phyloP scores from a whole-genome alignment of 2,329 filamentous ascomycete genomes.

The Cladosporium sphaerospermum region DNA sequence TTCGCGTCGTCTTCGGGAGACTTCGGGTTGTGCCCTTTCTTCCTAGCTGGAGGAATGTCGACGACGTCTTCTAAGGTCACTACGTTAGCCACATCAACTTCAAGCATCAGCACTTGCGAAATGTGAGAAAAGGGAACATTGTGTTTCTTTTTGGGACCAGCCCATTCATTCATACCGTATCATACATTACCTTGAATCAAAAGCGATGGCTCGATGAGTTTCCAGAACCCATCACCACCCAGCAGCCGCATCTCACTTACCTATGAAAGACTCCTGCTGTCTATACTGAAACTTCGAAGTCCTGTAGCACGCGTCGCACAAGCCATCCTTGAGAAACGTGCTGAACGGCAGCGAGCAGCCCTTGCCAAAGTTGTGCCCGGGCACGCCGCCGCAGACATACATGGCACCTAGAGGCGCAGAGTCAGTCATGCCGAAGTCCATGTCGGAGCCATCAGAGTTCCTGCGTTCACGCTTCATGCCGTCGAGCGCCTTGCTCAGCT shows the following conservation, averaged over 20 bases:
- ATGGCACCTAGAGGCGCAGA: background rate
- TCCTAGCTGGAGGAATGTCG: background rate
- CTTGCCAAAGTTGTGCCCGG: background rate
- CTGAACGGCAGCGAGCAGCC: background rate
- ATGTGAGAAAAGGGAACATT: background rate
- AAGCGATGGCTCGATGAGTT: background rate
- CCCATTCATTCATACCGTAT: background rate
- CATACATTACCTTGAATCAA: background rate
- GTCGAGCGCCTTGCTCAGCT: background rate
- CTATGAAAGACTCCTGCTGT: background rate
- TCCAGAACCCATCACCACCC: background rate
- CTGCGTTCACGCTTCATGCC: background rate
- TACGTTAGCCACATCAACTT: background rate
- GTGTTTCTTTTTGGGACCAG: background rate
- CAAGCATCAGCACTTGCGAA: no score
- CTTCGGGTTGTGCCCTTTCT: slow-evolving; percentile 2
- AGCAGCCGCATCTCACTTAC: background rate
- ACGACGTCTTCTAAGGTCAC: no score
- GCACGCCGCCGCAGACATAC: background rate
- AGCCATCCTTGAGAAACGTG: background rate
- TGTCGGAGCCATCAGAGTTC: background rate
- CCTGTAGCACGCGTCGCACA: background rate
- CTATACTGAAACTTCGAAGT: background rate
- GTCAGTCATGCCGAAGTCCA: slow-evolving; percentile 1
- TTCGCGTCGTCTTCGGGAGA: slow-evolving; percentile 5